phyloP scores from a whole-genome alignment of 2,329 filamentous ascomycete genomes.

The Colletotrichum abscissum region DNA sequence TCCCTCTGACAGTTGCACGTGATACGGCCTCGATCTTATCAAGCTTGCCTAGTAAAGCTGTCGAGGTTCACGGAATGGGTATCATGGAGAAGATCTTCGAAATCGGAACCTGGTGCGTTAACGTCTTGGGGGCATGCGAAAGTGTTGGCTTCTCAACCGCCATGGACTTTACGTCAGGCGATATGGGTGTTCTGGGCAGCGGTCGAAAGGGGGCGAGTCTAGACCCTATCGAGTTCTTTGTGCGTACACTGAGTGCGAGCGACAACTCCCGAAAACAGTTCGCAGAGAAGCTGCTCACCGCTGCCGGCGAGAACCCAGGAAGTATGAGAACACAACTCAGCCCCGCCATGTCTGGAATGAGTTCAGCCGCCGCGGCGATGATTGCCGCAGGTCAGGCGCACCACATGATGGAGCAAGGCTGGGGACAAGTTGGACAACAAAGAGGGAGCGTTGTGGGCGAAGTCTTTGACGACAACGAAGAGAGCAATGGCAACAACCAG shows the following conservation, averaged over 20 bases:
- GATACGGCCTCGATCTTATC: constrained; percentile 61
- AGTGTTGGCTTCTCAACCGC: constrained; percentile 38
- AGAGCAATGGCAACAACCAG: constrained; percentile 5
- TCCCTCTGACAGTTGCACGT: constrained; percentile 70
- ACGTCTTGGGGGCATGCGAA: constrained; percentile 52
- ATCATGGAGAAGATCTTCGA: constrained; percentile 64
- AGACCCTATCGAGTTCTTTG: constrained; percentile 57
- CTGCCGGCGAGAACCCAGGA: constrained; percentile 53
- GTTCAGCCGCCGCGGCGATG: constrained; percentile 14
- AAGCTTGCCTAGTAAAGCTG: constrained; percentile 51
- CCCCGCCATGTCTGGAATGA: constrained; percentile 39
- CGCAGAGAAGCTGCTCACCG: constrained; percentile 54
- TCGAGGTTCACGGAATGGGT: constrained; percentile 61
- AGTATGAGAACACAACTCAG: constrained; percentile 48
- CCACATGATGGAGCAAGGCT: constrained; percentile 8
- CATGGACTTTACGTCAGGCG: constrained; percentile 47
- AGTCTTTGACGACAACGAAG: constrained; percentile 29
- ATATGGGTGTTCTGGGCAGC: constrained; percentile 46
- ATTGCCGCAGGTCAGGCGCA: constrained; percentile 8
- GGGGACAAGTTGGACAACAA: constrained; percentile 12
- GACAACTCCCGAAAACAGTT: constrained; percentile 56
- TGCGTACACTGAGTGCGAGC: constrained; percentile 55
- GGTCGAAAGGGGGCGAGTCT: constrained; percentile 46
- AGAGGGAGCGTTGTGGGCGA: constrained; percentile 25
- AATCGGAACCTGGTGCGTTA: constrained; percentile 57